These are phyloP conservation scores for Coniochaeta sp. DNA, from an alignment of 2,329 filamentous ascomycete species.

Conservation along the genomic window DNA sequence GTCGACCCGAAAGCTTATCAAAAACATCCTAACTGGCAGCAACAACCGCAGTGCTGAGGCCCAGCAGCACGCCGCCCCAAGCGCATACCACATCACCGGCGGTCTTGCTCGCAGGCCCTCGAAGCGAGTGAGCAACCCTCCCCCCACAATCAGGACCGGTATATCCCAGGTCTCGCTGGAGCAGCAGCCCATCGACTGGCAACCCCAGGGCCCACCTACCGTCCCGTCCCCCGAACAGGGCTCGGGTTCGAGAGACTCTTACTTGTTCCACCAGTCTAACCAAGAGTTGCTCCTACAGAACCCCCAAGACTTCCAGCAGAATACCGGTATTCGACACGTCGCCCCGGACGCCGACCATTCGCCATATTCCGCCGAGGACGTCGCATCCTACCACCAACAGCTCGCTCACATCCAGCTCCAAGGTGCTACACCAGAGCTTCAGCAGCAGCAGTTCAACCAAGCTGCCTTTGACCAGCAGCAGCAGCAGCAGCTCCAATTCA, in stretches of 20 bases:
- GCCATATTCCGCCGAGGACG: constrained; percentile 37
- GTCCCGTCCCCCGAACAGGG: constrained; percentile 39
- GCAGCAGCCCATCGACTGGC: constrained; percentile 26
- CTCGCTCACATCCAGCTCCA: constrained; percentile 24
- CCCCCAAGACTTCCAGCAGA: constrained; percentile 27
- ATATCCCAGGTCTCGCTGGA: constrained; percentile 30
- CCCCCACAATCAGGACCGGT: constrained; percentile 34
- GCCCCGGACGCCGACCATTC: constrained; percentile 35
- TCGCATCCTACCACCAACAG: constrained; percentile 32
- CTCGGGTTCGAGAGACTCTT: constrained; percentile 27
- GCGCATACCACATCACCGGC: constrained; percentile 40
- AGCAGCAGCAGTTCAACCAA: constrained; percentile 31
- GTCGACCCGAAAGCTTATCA: constrained; percentile 47
- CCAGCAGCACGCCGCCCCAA: constrained; percentile 20
- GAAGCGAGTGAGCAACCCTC: constrained; percentile 46
- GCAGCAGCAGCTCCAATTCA: constrained; percentile 18
- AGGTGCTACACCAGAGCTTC: constrained; percentile 28
- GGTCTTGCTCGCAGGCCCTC: constrained; percentile 48
- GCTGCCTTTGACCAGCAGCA: constrained; percentile 32
- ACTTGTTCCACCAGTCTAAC: constrained; percentile 30
- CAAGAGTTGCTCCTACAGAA: constrained; percentile 31
- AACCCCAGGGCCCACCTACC: constrained; percentile 18
- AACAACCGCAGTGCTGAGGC: constrained; percentile 21
- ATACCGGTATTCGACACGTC: constrained; percentile 35
- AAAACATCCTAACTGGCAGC: constrained; percentile 42